A percentile compares a stretch with the other conserved stretches of the same genome.
Evolutionary conservation across 1,284 basidiomycete species (phyloP).

Genomic region (Cerioporus squamosus): DNA sequence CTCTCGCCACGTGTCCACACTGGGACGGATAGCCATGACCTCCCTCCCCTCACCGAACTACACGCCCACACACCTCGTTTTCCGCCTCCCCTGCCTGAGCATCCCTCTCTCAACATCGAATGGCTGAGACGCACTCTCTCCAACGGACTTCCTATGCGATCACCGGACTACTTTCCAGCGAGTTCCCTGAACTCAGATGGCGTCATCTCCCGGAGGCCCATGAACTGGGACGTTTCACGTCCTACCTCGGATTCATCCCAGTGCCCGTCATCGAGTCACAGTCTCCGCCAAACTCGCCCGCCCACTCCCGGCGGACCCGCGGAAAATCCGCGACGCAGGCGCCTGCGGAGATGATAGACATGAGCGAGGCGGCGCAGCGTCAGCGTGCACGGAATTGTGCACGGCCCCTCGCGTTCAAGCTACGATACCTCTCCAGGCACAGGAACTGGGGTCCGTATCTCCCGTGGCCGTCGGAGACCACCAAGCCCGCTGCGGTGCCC

Average conservation of each 20-base stretch:
- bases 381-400: conserved; percentile 28
- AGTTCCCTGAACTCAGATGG: conserved; percentile 30
- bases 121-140: conserved; percentile 31
- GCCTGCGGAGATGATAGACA: conserved; percentile 3
- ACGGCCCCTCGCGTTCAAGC: conserved; percentile 48
- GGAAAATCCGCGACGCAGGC: too few species aligned
- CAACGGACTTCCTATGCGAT: conserved; percentile 29
- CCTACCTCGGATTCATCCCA: conserved; percentile 23
- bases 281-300: neutral
- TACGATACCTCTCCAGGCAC: conserved; percentile 46
- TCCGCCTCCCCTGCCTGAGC: conserved; percentile 2
- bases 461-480: conserved; percentile 9
- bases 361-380: conserved; percentile 29
- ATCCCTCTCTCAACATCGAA: conserved; percentile 27
- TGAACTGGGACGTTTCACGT: conserved; percentile 18
- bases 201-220: conserved; percentile 17
- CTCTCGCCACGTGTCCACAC: neutral
- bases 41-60: conserved; percentile 5
- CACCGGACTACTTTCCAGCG: conserved; percentile 21
- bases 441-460: conserved; percentile 54
- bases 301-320: neutral
- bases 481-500: neutral
- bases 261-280: conserved; percentile 3
- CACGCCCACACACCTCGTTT: conserved; percentile 4
- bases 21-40: neutral